phyloP scores from a whole-genome alignment of 202 grass and related monocot genomes.

The Zizania palustris region DNA sequence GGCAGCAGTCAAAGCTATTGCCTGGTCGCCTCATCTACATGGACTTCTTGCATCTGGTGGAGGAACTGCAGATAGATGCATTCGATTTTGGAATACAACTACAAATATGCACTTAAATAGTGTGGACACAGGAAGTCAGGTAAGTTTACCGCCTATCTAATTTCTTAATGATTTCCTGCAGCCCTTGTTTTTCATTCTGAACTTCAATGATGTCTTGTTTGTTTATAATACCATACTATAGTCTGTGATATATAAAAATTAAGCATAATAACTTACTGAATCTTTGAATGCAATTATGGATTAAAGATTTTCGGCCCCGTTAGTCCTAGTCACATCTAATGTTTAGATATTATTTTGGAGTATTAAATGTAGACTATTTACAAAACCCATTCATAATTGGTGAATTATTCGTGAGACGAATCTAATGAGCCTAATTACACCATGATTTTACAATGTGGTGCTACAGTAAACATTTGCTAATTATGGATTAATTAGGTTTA shows the following conservation, averaged over 20 bases:
- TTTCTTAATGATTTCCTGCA: neutral
- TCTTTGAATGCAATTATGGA: neutral
- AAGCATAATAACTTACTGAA: neutral
- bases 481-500: too few species aligned
- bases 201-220: neutral
- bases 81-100: conserved; percentile 94
- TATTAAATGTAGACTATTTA: too few species aligned
- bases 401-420: too few species aligned
- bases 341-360: too few species aligned
- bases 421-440: too few species aligned
- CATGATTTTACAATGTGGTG: too few species aligned
- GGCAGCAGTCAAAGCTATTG: conserved; percentile 99
- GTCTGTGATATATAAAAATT: neutral
- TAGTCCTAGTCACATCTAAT: too few species aligned
- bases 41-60: conserved; percentile 95
- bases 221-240: neutral
- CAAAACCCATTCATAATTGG: too few species aligned
- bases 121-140: conserved; percentile 97
- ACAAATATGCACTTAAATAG: conserved; percentile 79
- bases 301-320: conserved; percentile 1
- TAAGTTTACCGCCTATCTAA: conserved; percentile 43
- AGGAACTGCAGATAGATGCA: conserved; percentile 93
- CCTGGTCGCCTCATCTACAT: conserved; percentile 97
- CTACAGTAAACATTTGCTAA: too few species aligned
- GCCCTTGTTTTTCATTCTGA: conserved; percentile 12